These are phyloP conservation scores for Hericium rajendrae DNA, from an alignment of 768 basidiomycete species.

Conservation along the genomic window DNA sequence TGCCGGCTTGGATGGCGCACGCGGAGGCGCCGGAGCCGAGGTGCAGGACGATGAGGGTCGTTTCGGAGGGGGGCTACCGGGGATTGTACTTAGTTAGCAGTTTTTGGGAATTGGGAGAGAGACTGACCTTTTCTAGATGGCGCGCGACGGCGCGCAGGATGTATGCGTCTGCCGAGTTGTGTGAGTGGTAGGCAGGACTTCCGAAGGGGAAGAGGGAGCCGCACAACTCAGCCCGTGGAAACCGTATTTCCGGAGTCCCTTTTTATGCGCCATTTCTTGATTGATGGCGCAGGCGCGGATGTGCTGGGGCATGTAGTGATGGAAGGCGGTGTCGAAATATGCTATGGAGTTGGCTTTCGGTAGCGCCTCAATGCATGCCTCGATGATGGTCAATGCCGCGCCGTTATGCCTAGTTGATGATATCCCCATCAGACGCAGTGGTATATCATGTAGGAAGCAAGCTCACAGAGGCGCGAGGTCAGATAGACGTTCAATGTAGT, in stretches of 20 bases:
- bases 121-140: conserved; percentile 43
- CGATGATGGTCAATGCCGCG: conserved; percentile 49
- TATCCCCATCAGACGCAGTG: neutral
- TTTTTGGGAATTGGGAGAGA: too few relatives aligned
- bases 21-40: conserved; percentile 86
- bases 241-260: conserved; percentile 80
- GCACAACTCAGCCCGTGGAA: conserved; percentile 80
- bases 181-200: neutral
- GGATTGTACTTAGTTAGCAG: neutral
- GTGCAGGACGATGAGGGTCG: conserved; percentile 77
- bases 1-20: conserved; percentile 64
- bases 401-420: conserved; percentile 43
- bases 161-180: conserved; percentile 41
- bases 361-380: conserved; percentile 49
- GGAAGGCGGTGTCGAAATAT: conserved; percentile 85
- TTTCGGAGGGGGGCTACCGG: conserved; percentile 30
- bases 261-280: conserved; percentile 45
- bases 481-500: conserved; percentile 66
- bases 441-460: neutral
- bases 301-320: conserved; percentile 64
- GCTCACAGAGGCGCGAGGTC: conserved; percentile 74
- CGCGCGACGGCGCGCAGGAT: conserved; percentile 56
- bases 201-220: conserved; percentile 8
- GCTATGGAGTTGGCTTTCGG: conserved; percentile 67
- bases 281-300: conserved; percentile 76